Evolutionary conservation across 495 filamentous ascomycete species (phyloP), one percentile per base, ranked within the genome.

Genomic region (Amorphotheca resinae): DNA sequence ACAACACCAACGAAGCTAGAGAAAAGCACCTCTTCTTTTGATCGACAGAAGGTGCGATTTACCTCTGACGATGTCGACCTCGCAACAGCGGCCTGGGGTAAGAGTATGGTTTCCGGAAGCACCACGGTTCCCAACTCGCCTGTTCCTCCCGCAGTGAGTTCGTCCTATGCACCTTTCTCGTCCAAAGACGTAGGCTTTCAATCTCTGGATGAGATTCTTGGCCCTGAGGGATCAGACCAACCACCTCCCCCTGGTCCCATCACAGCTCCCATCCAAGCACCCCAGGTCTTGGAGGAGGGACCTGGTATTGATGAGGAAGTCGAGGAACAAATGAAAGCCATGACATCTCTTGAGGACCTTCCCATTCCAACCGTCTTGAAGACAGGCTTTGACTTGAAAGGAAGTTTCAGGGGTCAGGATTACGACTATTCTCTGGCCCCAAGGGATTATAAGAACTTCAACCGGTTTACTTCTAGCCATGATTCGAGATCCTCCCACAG

Each of bases 361-460:
- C 45, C 37, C 17, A 21, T 20, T 3, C 38, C 37, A 18, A 34
- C 11, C 3, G 45, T 47, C 9, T 14, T 26, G 11, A 26, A 35
- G 12, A 37, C 33, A 3, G 45, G 45, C 22, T 35, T 41, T 32
- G 38, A 37, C 9, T 18, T 28, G 4, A 40, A 28, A 4, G 7
- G 21, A 26, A 14, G 18, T 28, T 14, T 14, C 9, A 20, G 23
- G 1, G 38, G 38, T 15, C 21, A 11, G 2, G 38, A 40, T 15
- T 40, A 40, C 15, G 16, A 5, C n/a, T 11, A 33, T 12, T 15
- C 12, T 33, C 31, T 33, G 4, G 31, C 31, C 12, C 31, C 31
- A 6, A 11, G 16, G n/a, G n/a, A n/a, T n/a, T n/a, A n/a, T n/a
- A n/a, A n/a, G n/a, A n/a, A n/a, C n/a, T n/a, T n/a, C n/a, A n/a